Conservation (phyloP, 768 basidiomycete species). For the Paxillus involutus region DNA sequence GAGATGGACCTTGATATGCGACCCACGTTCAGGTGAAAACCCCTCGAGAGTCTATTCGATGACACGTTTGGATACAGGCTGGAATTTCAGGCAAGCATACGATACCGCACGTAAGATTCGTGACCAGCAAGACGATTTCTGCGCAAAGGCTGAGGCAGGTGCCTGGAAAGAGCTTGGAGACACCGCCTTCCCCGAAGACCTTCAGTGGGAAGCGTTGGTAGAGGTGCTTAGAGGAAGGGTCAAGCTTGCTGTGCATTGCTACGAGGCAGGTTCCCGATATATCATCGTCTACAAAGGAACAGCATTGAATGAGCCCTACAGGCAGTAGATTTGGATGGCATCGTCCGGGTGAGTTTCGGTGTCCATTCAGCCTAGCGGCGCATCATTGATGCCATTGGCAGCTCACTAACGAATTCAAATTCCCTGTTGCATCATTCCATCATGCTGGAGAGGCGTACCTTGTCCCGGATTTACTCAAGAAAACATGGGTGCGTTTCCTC, state of each 20-base stretch:
- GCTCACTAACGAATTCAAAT: conserved; percentile 84
- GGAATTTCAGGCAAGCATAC: conserved; percentile 81
- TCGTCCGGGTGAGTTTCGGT: conserved; percentile 58
- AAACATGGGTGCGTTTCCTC: conserved; percentile 49
- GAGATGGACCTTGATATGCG: background rate
- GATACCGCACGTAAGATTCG: conserved; percentile 69
- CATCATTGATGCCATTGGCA: conserved; percentile 21
- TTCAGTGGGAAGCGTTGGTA: conserved; percentile 78
- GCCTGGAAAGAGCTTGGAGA: conserved; percentile 36
- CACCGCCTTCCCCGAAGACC: conserved; percentile 50
- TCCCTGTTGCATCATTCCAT: conserved; percentile 75
- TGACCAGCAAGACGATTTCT: conserved; percentile 69
- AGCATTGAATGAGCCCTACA: conserved; percentile 12
- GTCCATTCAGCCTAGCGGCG: background rate
- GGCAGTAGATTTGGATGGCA: conserved; percentile 70
- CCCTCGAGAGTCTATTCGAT: conserved; percentile 40
- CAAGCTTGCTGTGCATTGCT: conserved; percentile 44
- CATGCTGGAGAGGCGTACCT: conserved; percentile 83
- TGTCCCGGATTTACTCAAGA: conserved; percentile 74
- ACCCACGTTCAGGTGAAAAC: conserved; percentile 28
- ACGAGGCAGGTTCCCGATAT: conserved; percentile 24
- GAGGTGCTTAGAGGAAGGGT: conserved; percentile 78
- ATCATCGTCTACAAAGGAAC: background rate
- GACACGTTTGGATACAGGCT: conserved; percentile 75
- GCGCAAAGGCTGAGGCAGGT: conserved; percentile 55